Percentiles rank a stretch among this genome's conserved stretches.
Conservation (phyloP, 2,329 filamentous ascomycete genomes). For the Aureobasidium mangrovei region DNA sequence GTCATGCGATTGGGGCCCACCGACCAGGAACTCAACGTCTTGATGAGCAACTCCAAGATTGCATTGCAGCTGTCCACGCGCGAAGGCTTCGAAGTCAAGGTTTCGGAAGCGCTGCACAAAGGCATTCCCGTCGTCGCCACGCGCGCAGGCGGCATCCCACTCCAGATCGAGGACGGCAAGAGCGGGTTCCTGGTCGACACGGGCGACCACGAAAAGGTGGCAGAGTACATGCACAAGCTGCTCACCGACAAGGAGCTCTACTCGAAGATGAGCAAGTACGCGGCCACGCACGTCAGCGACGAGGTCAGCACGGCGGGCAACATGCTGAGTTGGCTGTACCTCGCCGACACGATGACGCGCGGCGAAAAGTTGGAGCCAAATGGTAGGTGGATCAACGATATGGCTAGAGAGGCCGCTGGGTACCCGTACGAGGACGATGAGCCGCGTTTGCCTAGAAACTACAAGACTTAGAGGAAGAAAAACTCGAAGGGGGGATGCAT, state of each 20-base stretch:
- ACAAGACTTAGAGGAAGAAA: conserved; percentile 14
- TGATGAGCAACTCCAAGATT: conserved; percentile 63
- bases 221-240: conserved; percentile 55
- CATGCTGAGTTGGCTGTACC: conserved; percentile 65
- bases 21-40: conserved; percentile 69
- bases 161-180: conserved; percentile 64
- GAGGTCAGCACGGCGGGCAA: conserved; percentile 78
- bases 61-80: conserved; percentile 71
- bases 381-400: conserved; percentile 62
- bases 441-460: conserved; percentile 47
- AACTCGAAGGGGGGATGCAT: no score
- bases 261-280: conserved; percentile 35
- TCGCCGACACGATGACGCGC: conserved; percentile 59
- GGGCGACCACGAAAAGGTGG: conserved; percentile 61
- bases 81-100: conserved; percentile 81
- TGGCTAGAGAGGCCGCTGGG: conserved; percentile 58
- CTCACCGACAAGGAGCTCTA: conserved; percentile 58
- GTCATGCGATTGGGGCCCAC: conserved; percentile 69
- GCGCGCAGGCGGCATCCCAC: conserved; percentile 66
- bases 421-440: conserved; percentile 51
- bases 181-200: conserved; percentile 67
- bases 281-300: conserved; percentile 60
- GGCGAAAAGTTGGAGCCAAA: conserved; percentile 50
- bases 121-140: conserved; percentile 71
- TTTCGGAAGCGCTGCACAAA: conserved; percentile 73